Conservation (phyloP, 1,284 basidiomycete species). For the Boletus austroedulis region DNA sequence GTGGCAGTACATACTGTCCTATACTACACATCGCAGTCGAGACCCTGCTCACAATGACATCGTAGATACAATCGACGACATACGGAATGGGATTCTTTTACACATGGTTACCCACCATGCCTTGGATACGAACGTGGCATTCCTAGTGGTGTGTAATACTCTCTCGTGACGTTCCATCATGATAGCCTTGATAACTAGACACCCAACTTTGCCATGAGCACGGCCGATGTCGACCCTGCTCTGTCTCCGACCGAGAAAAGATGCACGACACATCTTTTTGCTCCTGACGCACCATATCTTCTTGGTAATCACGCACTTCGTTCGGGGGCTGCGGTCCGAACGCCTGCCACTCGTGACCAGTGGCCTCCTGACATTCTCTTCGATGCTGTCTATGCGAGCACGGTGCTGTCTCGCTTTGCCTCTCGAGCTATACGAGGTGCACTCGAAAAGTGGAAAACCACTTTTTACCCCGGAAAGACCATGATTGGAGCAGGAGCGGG, state of each 20-base stretch:
- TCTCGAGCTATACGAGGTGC: neutral
- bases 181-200: neutral
- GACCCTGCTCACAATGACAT: neutral
- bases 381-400: neutral
- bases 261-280: constrained; percentile 1
- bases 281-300: neutral
- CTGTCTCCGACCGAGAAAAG: neutral
- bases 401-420: neutral
- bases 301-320: neutral
- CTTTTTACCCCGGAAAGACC: neutral
- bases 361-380: constrained; percentile 6
- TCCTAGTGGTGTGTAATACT: neutral
- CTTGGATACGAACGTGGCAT: neutral
- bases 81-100: constrained; percentile 1
- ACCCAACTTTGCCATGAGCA: constrained; percentile 8
- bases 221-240: neutral
- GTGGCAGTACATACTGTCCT: neutral
- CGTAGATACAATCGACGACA: neutral
- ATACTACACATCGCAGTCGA: neutral
- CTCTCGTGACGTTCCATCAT: neutral
- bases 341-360: neutral
- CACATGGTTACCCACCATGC: neutral
- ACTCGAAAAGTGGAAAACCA: neutral
- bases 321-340: neutral
- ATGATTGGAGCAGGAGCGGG: neutral